These are phyloP conservation scores for Nemania abortiva DNA, from an alignment of 2,329 filamentous ascomycete genomes.

Conservation along the genomic window DNA sequence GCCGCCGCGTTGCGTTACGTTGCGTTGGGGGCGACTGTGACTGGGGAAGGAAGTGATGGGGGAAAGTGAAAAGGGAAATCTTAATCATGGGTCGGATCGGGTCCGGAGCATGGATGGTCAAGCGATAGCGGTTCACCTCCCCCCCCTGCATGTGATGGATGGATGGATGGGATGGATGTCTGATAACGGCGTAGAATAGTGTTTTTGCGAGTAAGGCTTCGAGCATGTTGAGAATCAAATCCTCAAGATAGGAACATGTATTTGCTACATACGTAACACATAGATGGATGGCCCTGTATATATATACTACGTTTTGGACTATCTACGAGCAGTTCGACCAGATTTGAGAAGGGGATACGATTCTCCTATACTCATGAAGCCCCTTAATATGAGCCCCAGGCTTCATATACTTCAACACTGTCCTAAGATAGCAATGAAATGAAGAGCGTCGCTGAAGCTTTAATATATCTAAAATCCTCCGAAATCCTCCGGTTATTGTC, in stretches of 20 bases:
- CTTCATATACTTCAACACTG: background rate
- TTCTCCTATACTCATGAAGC: background rate
- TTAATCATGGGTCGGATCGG: background rate
- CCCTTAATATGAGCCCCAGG: background rate
- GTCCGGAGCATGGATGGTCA: slow-evolving; percentile 4
- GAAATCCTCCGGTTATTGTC: background rate
- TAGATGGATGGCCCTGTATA: slow-evolving; percentile 9
- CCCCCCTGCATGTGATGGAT: slow-evolving; percentile 9
- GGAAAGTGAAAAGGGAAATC: background rate
- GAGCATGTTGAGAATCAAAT: background rate
- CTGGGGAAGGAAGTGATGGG: background rate
- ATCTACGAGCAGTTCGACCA: background rate
- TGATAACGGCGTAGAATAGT: background rate
- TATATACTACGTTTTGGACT: background rate
- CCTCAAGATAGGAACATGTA: background rate
- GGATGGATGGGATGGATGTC: background rate
- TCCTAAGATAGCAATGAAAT: background rate
- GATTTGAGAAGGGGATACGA: too few species aligned
- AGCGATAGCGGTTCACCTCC: background rate
- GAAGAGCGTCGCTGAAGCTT: too few species aligned
- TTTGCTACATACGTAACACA: slow-evolving; percentile 1
- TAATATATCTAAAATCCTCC: background rate
- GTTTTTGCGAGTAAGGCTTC: slow-evolving; percentile 2
- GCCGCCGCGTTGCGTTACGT: too few species aligned
- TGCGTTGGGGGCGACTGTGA: too few species aligned